Base-by-base conservation (phyloP, 495 filamentous ascomycete genomes). In the Parathielavia hyrcaniae region DNA sequence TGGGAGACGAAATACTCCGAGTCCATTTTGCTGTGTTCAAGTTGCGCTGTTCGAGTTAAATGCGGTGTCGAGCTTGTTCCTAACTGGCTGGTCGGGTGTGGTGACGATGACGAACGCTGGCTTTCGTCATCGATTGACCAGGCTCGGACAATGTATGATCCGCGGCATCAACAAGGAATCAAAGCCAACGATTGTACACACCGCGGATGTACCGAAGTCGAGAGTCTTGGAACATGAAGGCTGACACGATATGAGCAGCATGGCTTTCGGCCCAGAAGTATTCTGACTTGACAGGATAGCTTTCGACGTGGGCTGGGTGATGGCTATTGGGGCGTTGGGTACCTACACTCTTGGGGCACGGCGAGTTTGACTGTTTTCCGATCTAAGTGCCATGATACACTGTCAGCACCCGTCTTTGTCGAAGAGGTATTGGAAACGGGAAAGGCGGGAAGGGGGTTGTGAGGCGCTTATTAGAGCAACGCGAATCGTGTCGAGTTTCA, bases 401-500 rank as follows among this genome's bases (percentile, higher is more conserved):
- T 17, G n/a, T 50, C 47, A 50, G 30, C 11, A 30, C n/a, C n/a
- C n/a, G n/a, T n/a, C n/a, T 47, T 11, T 1, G 1, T 17, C n/a
- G 40, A 19, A 6, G 17, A 7, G 3, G 11, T 1, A 20, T 11
- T 20, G 6, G 7, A 10, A 22, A 13, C 14, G 36, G 3, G 26
- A 34, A 47, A 48, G 20, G 22, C 12, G 17, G 45, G 30, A 50
- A 49, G 13, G 3, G 6, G n/a, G 34, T 4, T 22, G 14, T 17
- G 36, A 13, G 11, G 19, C 1, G 57, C 69, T 7, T 49, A 77
- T 72, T 67, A 50, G 75, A 73, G 13, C 72, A 67, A 7, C 72
- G 73, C 73, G 73, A 75, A 67, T 71, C 2, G 60, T 62, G 47
- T 69, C n/a, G n/a, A n/a, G n/a, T n/a, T n/a, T n/a, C n/a, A n/a